These are phyloP conservation scores for Solanum infundibuliforme DNA, from an alignment of 257 asterid species.

Conservation along the genomic window DNA sequence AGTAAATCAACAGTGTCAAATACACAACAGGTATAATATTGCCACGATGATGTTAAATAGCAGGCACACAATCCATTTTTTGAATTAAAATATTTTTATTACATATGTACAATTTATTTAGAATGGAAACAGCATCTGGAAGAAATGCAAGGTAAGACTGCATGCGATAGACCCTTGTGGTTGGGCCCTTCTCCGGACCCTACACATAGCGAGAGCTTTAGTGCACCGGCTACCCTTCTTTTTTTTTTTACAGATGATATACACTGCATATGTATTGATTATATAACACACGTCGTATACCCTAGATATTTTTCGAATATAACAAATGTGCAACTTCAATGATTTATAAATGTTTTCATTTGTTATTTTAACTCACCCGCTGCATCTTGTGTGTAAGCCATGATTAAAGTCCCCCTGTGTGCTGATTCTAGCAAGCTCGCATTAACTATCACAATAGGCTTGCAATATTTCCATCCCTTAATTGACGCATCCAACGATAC, in stretches of 20 bases:
- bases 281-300: not conserved
- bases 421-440: not conserved
- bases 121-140: not conserved
- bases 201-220: not conserved
- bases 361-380: not conserved
- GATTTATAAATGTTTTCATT: not conserved
- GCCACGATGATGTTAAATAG: not conserved
- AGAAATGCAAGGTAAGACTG: not conserved
- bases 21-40: not conserved
- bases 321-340: not conserved
- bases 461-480: slow-evolving; percentile 1
- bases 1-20: not conserved
- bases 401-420: not conserved
- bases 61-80: not conserved
- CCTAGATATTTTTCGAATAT: not conserved
- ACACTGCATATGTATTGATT: not conserved
- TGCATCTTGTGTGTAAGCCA: not conserved
- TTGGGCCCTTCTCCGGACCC: not conserved
- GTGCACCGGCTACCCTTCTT: not conserved
- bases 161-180: not conserved
- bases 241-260: not conserved
- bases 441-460: not conserved
- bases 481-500: not conserved
- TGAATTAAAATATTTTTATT: not conserved
- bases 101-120: not conserved